A percentile compares a stretch with the other conserved stretches of the same genome.
Evolutionary conservation across 495 filamentous ascomycete genomes (phyloP).

Genomic region (Barbatosphaeria neglecta): DNA sequence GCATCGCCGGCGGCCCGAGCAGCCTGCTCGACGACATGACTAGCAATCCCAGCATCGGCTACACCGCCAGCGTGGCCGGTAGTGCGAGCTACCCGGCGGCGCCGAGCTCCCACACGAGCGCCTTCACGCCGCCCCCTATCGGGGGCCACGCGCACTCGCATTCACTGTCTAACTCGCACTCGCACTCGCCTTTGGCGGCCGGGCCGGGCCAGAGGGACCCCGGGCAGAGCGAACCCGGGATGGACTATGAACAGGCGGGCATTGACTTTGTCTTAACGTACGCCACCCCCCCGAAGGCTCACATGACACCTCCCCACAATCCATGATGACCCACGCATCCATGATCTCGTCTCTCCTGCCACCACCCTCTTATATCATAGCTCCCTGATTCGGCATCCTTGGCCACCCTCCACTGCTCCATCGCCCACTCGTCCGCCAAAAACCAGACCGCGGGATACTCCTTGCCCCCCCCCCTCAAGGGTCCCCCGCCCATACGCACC

Average conservation of each 20-base stretch:
- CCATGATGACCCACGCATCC: constrained; percentile 14
- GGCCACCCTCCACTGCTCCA: neutral
- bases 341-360: too few species aligned
- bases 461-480: neutral
- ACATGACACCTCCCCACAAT: constrained; percentile 54
- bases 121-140: constrained; percentile 30
- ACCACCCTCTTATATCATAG: neutral
- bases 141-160: constrained; percentile 21
- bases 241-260: constrained; percentile 80
- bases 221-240: constrained; percentile 24
- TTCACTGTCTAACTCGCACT: constrained; percentile 20
- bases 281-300: constrained; percentile 49
- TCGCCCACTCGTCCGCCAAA: neutral
- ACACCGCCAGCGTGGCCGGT: constrained; percentile 47
- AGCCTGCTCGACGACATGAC: constrained; percentile 32
- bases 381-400: neutral
- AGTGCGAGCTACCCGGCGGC: constrained; percentile 30
- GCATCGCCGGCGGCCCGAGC: constrained; percentile 38
- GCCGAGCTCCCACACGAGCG: constrained; percentile 27
- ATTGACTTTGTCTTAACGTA: constrained; percentile 97
- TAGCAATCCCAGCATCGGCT: constrained; percentile 32
- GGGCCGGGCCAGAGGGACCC: neutral
- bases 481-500: neutral
- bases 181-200: constrained; percentile 7
- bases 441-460: neutral